Evolutionary conservation across 73 alveolate species (phyloP).

Genomic region (Paramecium sexaurelia): DNA sequence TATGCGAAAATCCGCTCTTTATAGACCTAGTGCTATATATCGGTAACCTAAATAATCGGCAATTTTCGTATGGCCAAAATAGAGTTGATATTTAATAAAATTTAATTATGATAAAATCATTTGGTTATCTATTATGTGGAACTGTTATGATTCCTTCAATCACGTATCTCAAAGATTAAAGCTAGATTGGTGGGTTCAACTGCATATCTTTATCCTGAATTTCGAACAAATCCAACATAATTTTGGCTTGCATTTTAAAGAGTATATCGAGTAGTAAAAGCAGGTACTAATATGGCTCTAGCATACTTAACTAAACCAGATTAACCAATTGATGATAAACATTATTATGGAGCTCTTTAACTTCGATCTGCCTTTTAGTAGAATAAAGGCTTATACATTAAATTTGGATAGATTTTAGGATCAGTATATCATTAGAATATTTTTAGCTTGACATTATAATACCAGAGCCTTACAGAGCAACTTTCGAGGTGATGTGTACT

Average conservation of each 20-base stretch:
- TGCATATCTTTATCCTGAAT: slow-evolving; percentile 55
- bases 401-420: slow-evolving; percentile 77
- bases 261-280: slow-evolving; percentile 61
- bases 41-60: neutral
- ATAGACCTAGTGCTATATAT: neutral
- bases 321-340: slow-evolving; percentile 70
- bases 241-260: slow-evolving; percentile 51
- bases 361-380: slow-evolving; percentile 71
- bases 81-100: neutral
- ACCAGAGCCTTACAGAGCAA: slow-evolving; percentile 75
- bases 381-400: slow-evolving; percentile 81
- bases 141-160: neutral
- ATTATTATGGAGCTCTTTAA: slow-evolving; percentile 63
- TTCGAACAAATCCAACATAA: slow-evolving; percentile 43
- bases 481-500: slow-evolving; percentile 75
- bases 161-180: neutral
- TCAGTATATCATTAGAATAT: slow-evolving; percentile 12
- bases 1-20: neutral
- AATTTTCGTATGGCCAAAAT: slow-evolving; percentile 8
- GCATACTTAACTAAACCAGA: slow-evolving; percentile 20
- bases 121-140: neutral
- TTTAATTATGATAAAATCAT: neutral
- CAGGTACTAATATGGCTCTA: slow-evolving; percentile 66
- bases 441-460: slow-evolving; percentile 69
- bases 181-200: slow-evolving; percentile 40